These are phyloP conservation scores for Vigna nakashimae DNA, from an alignment of 306 rosid genomes.

Conservation along the genomic window DNA sequence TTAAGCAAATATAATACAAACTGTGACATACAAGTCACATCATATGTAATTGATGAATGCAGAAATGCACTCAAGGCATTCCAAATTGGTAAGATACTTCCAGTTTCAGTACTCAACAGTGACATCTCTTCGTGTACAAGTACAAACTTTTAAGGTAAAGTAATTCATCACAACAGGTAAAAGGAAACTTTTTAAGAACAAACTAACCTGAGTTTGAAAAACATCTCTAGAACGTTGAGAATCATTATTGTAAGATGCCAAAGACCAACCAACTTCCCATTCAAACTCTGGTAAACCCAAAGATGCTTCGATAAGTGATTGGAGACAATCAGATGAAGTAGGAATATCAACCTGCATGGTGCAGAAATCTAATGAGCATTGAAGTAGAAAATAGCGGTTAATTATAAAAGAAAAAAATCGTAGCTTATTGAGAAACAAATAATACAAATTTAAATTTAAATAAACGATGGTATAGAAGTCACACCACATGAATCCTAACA, in stretches of 20 bases:
- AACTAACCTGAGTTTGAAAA: conserved; percentile 63
- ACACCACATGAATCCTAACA: not conserved
- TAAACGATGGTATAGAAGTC: conserved; percentile 6
- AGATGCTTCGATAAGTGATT: conserved; percentile 81
- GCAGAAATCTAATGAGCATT: conserved; percentile 32
- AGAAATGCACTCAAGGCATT: conserved; percentile 11
- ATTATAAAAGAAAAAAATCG: not conserved
- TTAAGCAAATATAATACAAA: conserved; percentile 18
- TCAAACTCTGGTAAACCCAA: conserved; percentile 64
- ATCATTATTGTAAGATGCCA: conserved; percentile 69
- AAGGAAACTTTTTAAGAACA: conserved; percentile 15
- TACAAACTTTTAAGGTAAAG: conserved; percentile 26
- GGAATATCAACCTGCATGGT: conserved; percentile 74
- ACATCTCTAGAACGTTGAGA: conserved; percentile 51
- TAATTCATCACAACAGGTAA: conserved; percentile 3
- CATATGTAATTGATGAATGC: conserved; percentile 14
- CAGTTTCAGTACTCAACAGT: conserved; percentile 1
- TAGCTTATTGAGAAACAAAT: conserved; percentile 19
- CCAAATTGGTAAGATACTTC: conserved; percentile 20
- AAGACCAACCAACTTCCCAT: conserved; percentile 98
- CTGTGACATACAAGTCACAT: conserved; percentile 4
- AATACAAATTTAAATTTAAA: not conserved
- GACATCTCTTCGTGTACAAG: not conserved
- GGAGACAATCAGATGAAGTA: conserved; percentile 68
- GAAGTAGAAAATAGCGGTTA: conserved; percentile 19